Evolutionary conservation across 2,329 filamentous ascomycete genomes (phyloP).

Genomic region (Colletotrichum higginsianum): DNA sequence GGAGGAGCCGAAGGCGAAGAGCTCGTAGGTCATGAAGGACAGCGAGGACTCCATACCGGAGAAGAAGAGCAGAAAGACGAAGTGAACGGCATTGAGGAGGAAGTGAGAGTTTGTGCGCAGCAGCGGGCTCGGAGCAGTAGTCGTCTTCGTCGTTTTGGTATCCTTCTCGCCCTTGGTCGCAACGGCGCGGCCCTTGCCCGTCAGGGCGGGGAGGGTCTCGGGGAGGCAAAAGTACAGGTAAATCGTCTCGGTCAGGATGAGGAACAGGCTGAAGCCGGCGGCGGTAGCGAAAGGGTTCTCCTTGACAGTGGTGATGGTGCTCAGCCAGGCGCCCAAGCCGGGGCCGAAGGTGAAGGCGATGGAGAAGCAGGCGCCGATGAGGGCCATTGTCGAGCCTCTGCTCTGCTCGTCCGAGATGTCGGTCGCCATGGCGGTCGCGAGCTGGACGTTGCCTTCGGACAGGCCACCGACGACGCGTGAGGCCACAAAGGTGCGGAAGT

Average conservation of each 20-base stretch:
- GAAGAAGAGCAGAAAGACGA: slow-evolving; percentile 95
- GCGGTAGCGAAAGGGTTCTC: slow-evolving; percentile 96
- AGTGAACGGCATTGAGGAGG: slow-evolving; percentile 87
- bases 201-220: slow-evolving; percentile 82
- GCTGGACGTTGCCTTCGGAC: slow-evolving; percentile 96
- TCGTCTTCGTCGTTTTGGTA: slow-evolving; percentile 34
- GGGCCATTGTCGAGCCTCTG: slow-evolving; percentile 92
- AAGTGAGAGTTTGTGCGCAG: slow-evolving; percentile 85
- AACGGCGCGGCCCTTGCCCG: slow-evolving; percentile 48
- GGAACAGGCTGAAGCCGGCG: slow-evolving; percentile 85
- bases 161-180: slow-evolving; percentile 20
- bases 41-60: slow-evolving; percentile 98
- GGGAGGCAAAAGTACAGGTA: slow-evolving; percentile 90
- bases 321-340: slow-evolving; percentile 88
- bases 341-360: slow-evolving; percentile 98
- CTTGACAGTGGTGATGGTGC: slow-evolving; percentile 81
- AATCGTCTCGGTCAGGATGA: slow-evolving; percentile 89
- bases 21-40: slow-evolving; percentile 96
- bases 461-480: slow-evolving; percentile 92
- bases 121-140: slow-evolving; percentile 46
- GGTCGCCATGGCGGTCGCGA: slow-evolving; percentile 95
- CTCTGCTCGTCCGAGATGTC: slow-evolving; percentile 91
- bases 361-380: slow-evolving; percentile 96
- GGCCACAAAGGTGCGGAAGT: slow-evolving; percentile 97
- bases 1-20: slow-evolving; percentile 85